A percentile compares a stretch with the other conserved stretches of the same genome.
Conservation (phyloP, 208 protist genomes). For the Wallacemonas rigidus region DNA sequence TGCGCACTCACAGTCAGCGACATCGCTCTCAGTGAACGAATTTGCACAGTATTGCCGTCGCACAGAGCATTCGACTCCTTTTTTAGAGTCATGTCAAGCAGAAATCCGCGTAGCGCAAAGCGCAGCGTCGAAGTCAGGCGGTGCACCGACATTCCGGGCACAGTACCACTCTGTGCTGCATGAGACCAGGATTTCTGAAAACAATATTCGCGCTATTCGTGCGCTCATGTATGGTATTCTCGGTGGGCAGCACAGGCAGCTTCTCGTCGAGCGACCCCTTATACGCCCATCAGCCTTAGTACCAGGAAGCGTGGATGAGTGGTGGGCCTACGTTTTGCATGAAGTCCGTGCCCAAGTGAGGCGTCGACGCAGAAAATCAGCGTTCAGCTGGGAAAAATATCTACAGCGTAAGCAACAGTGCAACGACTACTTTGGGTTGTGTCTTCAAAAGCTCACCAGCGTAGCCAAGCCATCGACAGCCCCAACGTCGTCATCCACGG, state of each 20-base stretch:
- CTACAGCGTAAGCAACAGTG: constrained; percentile 34
- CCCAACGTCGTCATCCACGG: not conserved
- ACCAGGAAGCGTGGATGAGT: not conserved
- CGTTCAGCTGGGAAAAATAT: constrained; percentile 36
- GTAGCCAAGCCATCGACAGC: not conserved
- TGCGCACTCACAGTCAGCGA: not conserved
- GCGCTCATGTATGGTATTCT: constrained; percentile 9
- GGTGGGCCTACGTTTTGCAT: constrained; percentile 20
- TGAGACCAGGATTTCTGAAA: constrained; percentile 4
- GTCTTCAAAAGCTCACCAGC: constrained; percentile 12
- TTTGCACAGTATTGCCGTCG: constrained; percentile 10
- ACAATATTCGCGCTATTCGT: constrained; percentile 14
- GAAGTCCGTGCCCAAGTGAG: constrained; percentile 19
- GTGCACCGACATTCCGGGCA: not conserved
- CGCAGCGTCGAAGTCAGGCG: not conserved
- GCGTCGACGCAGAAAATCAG: constrained; percentile 11
- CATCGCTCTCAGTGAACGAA: not conserved
- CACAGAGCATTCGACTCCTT: not conserved
- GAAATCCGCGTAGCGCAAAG: constrained; percentile 8
- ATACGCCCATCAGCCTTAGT: not conserved
- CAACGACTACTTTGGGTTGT: constrained; percentile 36
- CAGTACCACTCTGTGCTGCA: constrained; percentile 9
- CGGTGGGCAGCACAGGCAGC: constrained; percentile 4
- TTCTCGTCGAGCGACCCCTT: constrained; percentile 1
- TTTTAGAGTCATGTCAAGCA: constrained; percentile 2